phyloP scores from a whole-genome alignment of 164 flowering plant genomes.

The Stephania japonica region DNA sequence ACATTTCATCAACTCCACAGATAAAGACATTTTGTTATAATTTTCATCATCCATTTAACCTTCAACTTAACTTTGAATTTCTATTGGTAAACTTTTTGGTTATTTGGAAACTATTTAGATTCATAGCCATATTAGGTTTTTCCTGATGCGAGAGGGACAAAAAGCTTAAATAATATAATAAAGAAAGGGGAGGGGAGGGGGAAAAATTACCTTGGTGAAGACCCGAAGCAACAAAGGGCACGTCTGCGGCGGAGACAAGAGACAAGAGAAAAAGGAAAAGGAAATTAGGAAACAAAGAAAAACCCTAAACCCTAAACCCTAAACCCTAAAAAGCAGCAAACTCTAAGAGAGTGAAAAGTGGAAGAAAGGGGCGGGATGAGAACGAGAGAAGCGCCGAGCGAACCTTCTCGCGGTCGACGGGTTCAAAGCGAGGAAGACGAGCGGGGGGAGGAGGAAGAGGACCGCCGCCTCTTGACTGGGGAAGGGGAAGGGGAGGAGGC shows the following conservation, averaged over 20 bases:
- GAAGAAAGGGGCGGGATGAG: background rate
- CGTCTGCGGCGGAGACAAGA: conserved; percentile 39
- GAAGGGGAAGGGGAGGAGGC: conserved; percentile 8
- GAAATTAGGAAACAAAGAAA: background rate
- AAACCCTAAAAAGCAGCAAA: background rate
- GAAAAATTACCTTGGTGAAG: conserved; percentile 65
- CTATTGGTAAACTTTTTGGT: too few relatives aligned
- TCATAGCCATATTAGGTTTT: too few relatives aligned
- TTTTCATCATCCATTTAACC: too few relatives aligned
- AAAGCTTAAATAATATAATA: too few relatives aligned
- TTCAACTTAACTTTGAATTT: too few relatives aligned
- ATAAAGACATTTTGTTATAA: too few relatives aligned
- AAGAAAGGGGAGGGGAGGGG: background rate
- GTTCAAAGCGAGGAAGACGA: conserved; percentile 45
- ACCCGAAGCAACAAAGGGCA: conserved; percentile 81
- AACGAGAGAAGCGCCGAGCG: background rate
- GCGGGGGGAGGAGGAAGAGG: conserved; percentile 29
- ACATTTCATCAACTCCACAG: too few relatives aligned
- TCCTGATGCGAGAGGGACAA: too few relatives aligned
- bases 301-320: background rate
- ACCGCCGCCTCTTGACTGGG: conserved; percentile 19
- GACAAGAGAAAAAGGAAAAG: background rate
- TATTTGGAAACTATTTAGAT: too few relatives aligned
- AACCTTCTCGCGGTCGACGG: conserved; percentile 55
- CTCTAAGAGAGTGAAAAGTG: background rate